Percentiles rank a stretch among this genome's conserved stretches.
Conservation (phyloP, 441 rosid genomes). For the Mallotus repandus region DNA sequence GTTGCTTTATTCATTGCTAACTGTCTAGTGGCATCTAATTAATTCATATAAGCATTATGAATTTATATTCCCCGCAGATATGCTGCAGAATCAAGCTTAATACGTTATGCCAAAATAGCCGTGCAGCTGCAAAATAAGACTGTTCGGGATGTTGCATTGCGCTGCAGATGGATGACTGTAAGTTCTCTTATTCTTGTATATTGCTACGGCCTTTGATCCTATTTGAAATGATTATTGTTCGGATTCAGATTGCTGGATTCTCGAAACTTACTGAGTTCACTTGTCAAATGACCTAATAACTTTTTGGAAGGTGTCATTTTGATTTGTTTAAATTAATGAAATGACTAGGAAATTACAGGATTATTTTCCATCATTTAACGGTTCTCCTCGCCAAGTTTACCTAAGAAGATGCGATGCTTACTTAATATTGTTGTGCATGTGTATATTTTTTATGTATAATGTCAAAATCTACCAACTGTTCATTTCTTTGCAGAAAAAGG, state of each 20-base stretch:
- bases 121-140: constrained; percentile 61
- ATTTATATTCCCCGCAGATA: constrained; percentile 35
- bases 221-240: not conserved
- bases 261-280: not conserved
- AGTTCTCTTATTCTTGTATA: constrained; percentile 18
- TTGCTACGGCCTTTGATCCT: constrained; percentile 1
- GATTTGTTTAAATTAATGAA: not conserved
- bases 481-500: constrained; percentile 51
- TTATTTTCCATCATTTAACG: not conserved
- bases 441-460: not conserved
- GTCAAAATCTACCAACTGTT: constrained; percentile 7
- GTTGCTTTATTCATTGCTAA: not conserved
- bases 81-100: constrained; percentile 40
- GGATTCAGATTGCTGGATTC: not conserved
- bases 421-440: not conserved
- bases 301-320: not conserved
- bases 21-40: not conserved
- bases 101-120: constrained; percentile 77
- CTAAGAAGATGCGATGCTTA: not conserved
- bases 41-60: constrained; percentile 1
- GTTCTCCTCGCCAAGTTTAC: not conserved
- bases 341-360: not conserved
- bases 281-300: not conserved
- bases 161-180: constrained; percentile 82
- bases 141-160: constrained; percentile 71